Evolutionary conservation across 768 basidiomycete species (phyloP).

Genomic region (Termitomyces titanicus): DNA sequence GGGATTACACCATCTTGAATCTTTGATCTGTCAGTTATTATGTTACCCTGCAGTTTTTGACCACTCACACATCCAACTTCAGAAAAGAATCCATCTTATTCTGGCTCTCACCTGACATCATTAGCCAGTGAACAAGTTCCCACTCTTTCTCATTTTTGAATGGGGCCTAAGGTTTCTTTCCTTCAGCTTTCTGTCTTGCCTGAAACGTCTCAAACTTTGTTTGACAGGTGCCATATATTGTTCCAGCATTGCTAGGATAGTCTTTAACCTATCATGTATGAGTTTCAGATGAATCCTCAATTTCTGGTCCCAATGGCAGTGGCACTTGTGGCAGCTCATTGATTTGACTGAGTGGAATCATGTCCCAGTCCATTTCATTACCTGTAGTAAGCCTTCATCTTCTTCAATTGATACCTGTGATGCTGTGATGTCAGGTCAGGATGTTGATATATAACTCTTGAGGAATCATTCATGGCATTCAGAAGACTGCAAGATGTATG

Average conservation of each 20-base stretch:
- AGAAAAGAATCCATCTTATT: constrained; percentile 6
- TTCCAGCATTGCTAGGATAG: not conserved
- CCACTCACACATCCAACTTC: not conserved
- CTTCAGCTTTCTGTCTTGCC: not conserved
- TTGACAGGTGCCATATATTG: not conserved
- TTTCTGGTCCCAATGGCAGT: no score
- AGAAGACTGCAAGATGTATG: no score
- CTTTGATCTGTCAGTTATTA: not conserved
- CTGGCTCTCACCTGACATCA: constrained; percentile 7
- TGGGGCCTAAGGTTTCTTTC: not conserved
- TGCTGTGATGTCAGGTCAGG: no score
- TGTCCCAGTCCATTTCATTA: no score
- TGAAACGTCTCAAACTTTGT: not conserved
- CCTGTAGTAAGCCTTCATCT: no score
- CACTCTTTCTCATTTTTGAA: constrained; percentile 1
- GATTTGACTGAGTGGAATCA: no score
- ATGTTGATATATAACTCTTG: no score
- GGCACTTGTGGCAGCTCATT: no score
- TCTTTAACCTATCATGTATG: constrained; percentile 1
- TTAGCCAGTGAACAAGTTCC: constrained; percentile 7
- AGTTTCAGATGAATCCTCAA: not conserved
- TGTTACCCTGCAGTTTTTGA: not conserved
- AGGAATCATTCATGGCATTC: no score
- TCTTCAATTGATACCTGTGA: no score
- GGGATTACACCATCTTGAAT: not conserved